Evolutionary conservation across 495 filamentous ascomycete genomes (phyloP).

Genomic region (Penicillium ucsense): DNA sequence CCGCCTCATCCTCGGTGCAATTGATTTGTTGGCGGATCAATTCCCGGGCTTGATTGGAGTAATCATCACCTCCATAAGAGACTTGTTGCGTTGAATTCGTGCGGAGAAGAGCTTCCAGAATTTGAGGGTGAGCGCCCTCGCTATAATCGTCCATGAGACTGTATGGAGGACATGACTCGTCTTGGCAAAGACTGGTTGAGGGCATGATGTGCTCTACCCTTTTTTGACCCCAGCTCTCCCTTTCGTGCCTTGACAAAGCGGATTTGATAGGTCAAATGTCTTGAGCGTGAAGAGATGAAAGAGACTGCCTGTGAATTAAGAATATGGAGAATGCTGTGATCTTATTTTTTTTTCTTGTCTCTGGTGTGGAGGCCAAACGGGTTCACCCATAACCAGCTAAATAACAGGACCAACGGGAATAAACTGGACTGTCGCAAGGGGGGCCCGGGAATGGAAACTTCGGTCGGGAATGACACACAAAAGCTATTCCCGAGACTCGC

Average conservation of each 20-base stretch:
- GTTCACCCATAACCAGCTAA: constrained; percentile 7
- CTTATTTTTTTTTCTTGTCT: too few species aligned
- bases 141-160: constrained; percentile 39
- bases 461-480: constrained; percentile 9
- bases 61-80: constrained; percentile 32
- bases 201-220: constrained; percentile 9
- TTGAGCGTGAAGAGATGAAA: constrained; percentile 1
- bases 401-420: constrained; percentile 4
- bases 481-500: constrained; percentile 16
- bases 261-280: too few species aligned
- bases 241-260: too few species aligned
- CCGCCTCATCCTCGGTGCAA: constrained; percentile 26
- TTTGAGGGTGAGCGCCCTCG: constrained; percentile 35
- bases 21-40: constrained; percentile 23
- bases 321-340: background rate
- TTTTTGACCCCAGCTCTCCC: too few species aligned
- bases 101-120: constrained; percentile 30
- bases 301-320: background rate
- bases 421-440: background rate
- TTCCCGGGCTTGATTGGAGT: constrained; percentile 20
- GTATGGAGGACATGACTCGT: constrained; percentile 24
- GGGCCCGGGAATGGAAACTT: constrained; percentile 7
- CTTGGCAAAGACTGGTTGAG: constrained; percentile 20
- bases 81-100: constrained; percentile 31
- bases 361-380: background rate